A percentile compares a stretch with the other conserved stretches of the same genome.
These are phyloP conservation scores for Saprolegnia diclina DNA, from an alignment of 352 stramenopile genomes.

Conservation along the genomic window DNA sequence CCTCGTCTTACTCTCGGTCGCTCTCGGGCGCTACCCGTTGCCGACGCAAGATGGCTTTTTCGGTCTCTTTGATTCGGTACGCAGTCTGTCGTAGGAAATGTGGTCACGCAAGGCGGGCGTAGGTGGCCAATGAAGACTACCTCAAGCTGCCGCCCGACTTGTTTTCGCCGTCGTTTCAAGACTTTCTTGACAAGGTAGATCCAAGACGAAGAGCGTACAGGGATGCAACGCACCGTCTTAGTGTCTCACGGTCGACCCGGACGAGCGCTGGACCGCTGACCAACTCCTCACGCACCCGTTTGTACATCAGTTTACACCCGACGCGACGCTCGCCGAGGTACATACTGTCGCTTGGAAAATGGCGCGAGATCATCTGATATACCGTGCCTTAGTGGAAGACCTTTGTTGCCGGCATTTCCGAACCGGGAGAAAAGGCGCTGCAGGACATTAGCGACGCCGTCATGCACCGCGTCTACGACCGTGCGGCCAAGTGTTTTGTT, in stretches of 20 bases:
- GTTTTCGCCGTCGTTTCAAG: constrained; percentile 63
- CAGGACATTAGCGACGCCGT: constrained; percentile 25
- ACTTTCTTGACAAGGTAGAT: constrained; percentile 58
- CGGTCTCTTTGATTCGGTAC: constrained; percentile 75
- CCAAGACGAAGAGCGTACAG: neutral
- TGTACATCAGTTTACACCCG: constrained; percentile 52
- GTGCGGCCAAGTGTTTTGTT: constrained; percentile 19
- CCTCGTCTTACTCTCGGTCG: constrained; percentile 68
- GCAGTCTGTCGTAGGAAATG: constrained; percentile 28
- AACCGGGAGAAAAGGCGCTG: constrained; percentile 1
- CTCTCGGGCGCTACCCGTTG: constrained; percentile 76
- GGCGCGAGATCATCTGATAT: constrained; percentile 13
- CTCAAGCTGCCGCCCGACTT: constrained; percentile 50
- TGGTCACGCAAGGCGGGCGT: neutral
- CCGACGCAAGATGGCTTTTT: constrained; percentile 84
- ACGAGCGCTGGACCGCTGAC: constrained; percentile 56
- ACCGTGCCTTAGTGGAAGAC: constrained; percentile 9
- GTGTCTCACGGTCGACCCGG: constrained; percentile 64
- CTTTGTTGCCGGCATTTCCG: constrained; percentile 23
- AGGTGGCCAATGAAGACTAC: constrained; percentile 77
- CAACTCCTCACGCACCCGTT: constrained; percentile 65
- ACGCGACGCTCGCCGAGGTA: constrained; percentile 68
- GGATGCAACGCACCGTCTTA: constrained; percentile 25
- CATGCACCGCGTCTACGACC: constrained; percentile 10
- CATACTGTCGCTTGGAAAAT: constrained; percentile 4